phyloP scores from a whole-genome alignment of 306 rosid species.

The Trifolium fragiferum region DNA sequence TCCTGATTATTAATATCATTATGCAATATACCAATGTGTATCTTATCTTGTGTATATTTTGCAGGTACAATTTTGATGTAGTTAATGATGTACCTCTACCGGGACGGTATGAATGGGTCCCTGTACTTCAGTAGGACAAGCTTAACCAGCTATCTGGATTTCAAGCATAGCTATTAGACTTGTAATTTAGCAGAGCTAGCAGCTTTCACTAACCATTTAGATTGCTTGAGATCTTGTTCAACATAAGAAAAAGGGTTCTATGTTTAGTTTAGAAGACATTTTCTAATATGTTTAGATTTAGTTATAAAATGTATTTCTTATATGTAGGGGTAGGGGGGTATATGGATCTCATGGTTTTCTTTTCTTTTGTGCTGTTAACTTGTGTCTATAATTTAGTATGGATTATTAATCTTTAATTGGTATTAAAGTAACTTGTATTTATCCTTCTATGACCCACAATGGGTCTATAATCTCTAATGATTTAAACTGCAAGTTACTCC shows the following conservation, averaged over 20 bases:
- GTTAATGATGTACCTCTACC: slow-evolving; percentile 70
- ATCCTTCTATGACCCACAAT: slow-evolving; percentile 23
- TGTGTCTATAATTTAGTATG: slow-evolving; percentile 57
- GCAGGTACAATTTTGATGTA: slow-evolving; percentile 91
- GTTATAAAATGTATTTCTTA: slow-evolving; percentile 29
- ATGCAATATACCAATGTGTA: neutral
- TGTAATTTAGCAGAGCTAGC: slow-evolving; percentile 45
- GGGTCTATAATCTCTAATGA: neutral
- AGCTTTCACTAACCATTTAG: slow-evolving; percentile 46
- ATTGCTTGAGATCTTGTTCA: slow-evolving; percentile 39
- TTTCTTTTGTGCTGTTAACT: slow-evolving; percentile 33
- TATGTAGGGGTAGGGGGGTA: slow-evolving; percentile 46
- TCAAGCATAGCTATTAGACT: slow-evolving; percentile 42
- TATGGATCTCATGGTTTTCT: slow-evolving; percentile 8
- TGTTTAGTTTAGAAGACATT: slow-evolving; percentile 41
- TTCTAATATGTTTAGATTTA: slow-evolving; percentile 23
- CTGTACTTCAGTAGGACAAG: slow-evolving; percentile 56
- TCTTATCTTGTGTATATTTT: slow-evolving; percentile 32
- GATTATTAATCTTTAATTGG: slow-evolving; percentile 14
- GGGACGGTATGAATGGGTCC: slow-evolving; percentile 91
- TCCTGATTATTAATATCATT: neutral
- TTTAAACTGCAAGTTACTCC: neutral
- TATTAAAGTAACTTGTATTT: neutral
- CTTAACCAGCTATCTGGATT: slow-evolving; percentile 14
- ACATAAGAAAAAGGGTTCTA: slow-evolving; percentile 28